Evolutionary conservation across 768 basidiomycete genomes (phyloP), one percentile per base, ranked within the genome.

Genomic region (Udeniomyces megalosporus): DNA sequence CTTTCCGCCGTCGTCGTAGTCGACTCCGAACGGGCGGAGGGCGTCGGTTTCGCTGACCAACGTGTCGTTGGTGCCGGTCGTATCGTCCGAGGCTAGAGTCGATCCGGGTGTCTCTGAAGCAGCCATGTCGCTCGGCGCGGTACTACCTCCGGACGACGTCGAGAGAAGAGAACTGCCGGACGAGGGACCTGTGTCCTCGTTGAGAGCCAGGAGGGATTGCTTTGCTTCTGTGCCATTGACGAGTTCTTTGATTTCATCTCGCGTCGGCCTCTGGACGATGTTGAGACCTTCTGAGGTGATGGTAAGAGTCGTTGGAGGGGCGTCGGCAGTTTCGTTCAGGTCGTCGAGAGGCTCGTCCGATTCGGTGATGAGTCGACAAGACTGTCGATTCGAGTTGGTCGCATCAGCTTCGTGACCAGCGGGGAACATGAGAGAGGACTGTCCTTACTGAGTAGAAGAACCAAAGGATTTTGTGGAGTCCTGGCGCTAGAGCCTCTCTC

Each of bases 391-490:
- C 17, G 61, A 7, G 28, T 22, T 24, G 44, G 46, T n/a, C n/a
- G n/a, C n/a, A n/a, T n/a, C n/a, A n/a, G n/a, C n/a, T n/a, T n/a
- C n/a, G n/a, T n/a, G n/a, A n/a, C n/a, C n/a, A n/a, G 29, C 22
- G 42, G 44, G 51, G 17, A 42, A 11, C 2, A 17, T 8, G 38
- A 42, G 38, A 42, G 38, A 42, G 17, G 38, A 42, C 10, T 42
- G 11, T 4, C 58, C 70, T 42, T 34, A 74, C 73, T 17, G 75
- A 73, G 68, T 88, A 83, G 74, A 93, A 96, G 83, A 88, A 93
- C 89, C 89, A 95, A 52, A 95, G 80, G 67, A 93, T 81, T 54
- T 80, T 76, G 42, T 87, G 82, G 11, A 97, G 77, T 67, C 87
- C 84, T 1, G 81, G 78, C 1, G 87, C 84, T 26, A 95, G 81